These are phyloP conservation scores for Chrysanthemum lavandulifolium DNA, from an alignment of 129 eudicot genomes.

Conservation along the genomic window DNA sequence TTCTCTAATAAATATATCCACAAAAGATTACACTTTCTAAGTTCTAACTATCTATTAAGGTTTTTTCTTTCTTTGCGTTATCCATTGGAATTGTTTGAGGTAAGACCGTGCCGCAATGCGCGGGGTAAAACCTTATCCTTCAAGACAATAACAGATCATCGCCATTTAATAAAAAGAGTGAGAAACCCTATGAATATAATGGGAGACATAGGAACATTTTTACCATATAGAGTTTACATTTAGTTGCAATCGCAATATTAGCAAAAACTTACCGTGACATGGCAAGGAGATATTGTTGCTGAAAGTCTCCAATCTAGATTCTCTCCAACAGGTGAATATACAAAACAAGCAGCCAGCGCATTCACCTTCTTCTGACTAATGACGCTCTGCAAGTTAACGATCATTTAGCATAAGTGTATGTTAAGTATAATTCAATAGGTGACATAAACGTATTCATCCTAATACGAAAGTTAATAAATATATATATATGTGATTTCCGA, in stretches of 20 bases:
- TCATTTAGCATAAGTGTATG: slow-evolving; percentile 13
- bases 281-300: slow-evolving; percentile 96
- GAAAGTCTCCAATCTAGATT: slow-evolving; percentile 93
- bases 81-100: too few species aligned
- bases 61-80: too few species aligned
- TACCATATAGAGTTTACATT: not conserved
- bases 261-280: slow-evolving; percentile 73
- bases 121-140: not conserved
- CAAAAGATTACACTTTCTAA: too few species aligned
- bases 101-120: too few species aligned
- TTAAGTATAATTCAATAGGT: slow-evolving; percentile 10
- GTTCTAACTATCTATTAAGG: too few species aligned
- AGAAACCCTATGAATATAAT: not conserved
- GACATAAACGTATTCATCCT: slow-evolving; percentile 10
- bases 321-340: slow-evolving; percentile 77
- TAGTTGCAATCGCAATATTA: slow-evolving; percentile 13
- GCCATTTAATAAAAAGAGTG: not conserved
- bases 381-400: slow-evolving; percentile 65
- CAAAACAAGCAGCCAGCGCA: slow-evolving; percentile 89
- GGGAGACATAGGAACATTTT: not conserved
- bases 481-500: not conserved
- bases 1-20: too few species aligned
- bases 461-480: not conserved
- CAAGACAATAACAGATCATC: slow-evolving; percentile 10
- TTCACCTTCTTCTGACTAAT: slow-evolving; percentile 75